phyloP scores from a whole-genome alignment of 1,284 basidiomycete genomes.

The Phellinidium pouzarii region DNA sequence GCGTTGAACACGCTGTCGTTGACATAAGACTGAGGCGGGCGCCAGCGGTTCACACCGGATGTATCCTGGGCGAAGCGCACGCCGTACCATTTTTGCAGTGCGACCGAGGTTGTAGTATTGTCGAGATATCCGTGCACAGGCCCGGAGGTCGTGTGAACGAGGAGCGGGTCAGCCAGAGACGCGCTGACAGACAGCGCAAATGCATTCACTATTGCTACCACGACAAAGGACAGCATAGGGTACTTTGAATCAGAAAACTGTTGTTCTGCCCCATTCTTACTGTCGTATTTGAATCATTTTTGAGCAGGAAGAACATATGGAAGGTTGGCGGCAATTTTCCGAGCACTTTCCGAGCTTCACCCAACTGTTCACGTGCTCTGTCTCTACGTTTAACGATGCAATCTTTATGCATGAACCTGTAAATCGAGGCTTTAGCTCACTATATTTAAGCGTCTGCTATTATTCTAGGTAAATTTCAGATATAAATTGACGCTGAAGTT shows the following conservation, averaged over 20 bases:
- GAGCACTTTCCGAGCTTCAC: slow-evolving; percentile 17
- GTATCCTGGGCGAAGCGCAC: slow-evolving; percentile 35
- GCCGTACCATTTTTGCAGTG: slow-evolving; percentile 36
- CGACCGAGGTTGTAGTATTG: slow-evolving; percentile 26
- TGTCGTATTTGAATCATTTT: not conserved
- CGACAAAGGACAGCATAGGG: slow-evolving; percentile 11
- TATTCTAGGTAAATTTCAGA: not conserved
- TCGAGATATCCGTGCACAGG: slow-evolving; percentile 32
- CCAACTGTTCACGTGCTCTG: slow-evolving; percentile 2
- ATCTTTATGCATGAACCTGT: not conserved
- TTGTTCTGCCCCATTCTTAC: not conserved
- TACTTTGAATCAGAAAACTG: not conserved
- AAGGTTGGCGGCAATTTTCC: slow-evolving; percentile 9
- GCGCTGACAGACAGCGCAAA: not conserved
- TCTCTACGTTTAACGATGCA: not conserved
- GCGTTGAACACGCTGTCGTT: slow-evolving; percentile 29
- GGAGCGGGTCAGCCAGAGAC: slow-evolving; percentile 2
- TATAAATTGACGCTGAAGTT: not conserved
- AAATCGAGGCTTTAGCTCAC: not conserved
- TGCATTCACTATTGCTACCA: slow-evolving; percentile 25
- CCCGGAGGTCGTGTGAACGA: slow-evolving; percentile 29
- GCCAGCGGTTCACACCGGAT: slow-evolving; percentile 35
- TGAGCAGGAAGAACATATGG: not conserved
- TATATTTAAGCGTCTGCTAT: too few relatives aligned
- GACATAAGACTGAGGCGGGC: slow-evolving; percentile 30